These are phyloP conservation scores for Coccinonectria pachysandricola DNA, from an alignment of 2,329 filamentous ascomycete species.

Conservation along the genomic window DNA sequence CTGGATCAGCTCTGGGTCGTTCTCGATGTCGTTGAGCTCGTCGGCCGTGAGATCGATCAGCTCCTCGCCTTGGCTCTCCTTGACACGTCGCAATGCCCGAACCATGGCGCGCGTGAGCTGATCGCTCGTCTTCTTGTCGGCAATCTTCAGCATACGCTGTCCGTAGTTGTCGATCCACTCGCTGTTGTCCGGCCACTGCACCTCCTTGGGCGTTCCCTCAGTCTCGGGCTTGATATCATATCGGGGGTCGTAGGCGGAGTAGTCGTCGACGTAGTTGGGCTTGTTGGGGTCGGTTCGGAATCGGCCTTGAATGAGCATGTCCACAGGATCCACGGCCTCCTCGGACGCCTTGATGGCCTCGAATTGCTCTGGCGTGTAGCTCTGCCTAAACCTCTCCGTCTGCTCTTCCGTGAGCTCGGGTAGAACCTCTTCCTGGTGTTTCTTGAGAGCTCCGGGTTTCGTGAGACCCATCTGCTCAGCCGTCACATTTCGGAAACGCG, in stretches of 20 bases:
- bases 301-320: conserved; percentile 64
- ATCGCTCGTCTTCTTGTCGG: conserved; percentile 32
- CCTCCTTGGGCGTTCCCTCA: conserved; percentile 39
- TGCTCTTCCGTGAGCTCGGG: conserved; percentile 59
- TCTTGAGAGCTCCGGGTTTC: conserved; percentile 31
- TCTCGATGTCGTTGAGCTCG: conserved; percentile 31
- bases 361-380: conserved; percentile 74
- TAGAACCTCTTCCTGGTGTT: conserved; percentile 39
- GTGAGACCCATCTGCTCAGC: conserved; percentile 42
- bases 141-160: conserved; percentile 32
- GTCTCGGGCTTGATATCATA: conserved; percentile 57
- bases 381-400: conserved; percentile 47
- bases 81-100: conserved; percentile 31
- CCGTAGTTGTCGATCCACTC: conserved; percentile 50
- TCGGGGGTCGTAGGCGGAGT: conserved; percentile 64
- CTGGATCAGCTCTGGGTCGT: conserved; percentile 28
- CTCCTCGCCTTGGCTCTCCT: conserved; percentile 31
- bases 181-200: conserved; percentile 48
- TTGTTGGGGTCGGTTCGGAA: conserved; percentile 63
- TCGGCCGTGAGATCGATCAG: conserved; percentile 41
- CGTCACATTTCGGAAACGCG: conserved; percentile 43
- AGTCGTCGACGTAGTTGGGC: conserved; percentile 72
- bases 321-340: conserved; percentile 59
- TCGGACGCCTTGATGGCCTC: conserved; percentile 75
- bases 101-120: conserved; percentile 33